Evolutionary conservation across 441 rosid genomes (phyloP), one percentile per base, ranked within the genome.

Genomic region (Pelargonium citronellum): DNA sequence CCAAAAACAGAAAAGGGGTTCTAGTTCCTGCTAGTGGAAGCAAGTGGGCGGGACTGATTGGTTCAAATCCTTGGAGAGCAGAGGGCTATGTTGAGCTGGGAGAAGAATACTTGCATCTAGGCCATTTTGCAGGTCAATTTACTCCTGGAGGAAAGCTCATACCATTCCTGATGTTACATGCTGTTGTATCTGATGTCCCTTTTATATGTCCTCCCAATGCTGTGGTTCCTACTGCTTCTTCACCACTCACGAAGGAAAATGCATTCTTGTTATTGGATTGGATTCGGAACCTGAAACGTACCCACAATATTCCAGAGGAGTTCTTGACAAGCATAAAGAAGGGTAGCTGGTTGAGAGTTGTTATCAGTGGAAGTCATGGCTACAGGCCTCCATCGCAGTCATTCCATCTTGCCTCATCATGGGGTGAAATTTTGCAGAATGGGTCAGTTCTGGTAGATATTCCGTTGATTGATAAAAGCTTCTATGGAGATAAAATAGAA

Each of bases 21-120:
- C 91, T 91, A 73, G 87, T 88, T 34, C 91, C 91, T 6, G 92
- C 87, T 67, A 81, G 73, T 7, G 88, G 65, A 43, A 87, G 92
- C 79, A 85, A 86, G 73, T 91, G 95, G 96, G 78, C 74, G 2
- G 69, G 81, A 64, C 51, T 87, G 64, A 69, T 81, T 60, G 83
- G 71, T 20, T 86, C 91, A 4, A 86, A 82, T 47, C 89, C 84
- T 0, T 86, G 92, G 92, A 83, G 76, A 20, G 51, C 44, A n/a
- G 79, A 74, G 2, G 83, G 81, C 11, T 87, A 71, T 39, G 66
- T 87, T n/a, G 90, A 87, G 74, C 69, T 91, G 0, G 78, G 73
- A 20, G 89, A 84, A 81, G 90, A 84, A n/a, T 91, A 91, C 68
- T 47, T 81, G 41, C 71, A 2, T 3, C 20, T 71, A 3, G 76